Evolutionary conservation across 2,329 filamentous ascomycete genomes (phyloP), one percentile per base, ranked within the genome.

Genomic region (Cercospora berteroae): DNA sequence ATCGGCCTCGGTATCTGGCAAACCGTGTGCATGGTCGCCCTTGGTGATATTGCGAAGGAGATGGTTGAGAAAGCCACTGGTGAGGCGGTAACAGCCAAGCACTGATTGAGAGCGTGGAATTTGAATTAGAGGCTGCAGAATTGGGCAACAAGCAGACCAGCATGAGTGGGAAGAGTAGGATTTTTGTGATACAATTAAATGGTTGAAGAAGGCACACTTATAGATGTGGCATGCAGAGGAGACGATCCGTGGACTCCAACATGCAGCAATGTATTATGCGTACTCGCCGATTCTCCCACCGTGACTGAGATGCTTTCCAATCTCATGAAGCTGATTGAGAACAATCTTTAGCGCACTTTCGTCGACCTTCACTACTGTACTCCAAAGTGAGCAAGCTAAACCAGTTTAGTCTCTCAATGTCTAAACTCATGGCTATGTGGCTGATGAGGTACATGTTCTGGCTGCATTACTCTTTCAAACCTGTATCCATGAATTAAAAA

Each of bases 11-110:
- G 95, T 79, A 88, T 99, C 84, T 99, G 95, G 95, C 95, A 99
- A 87, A 99, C 95, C 70, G 91, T 99, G 78, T 99, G 95, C 87
- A 99, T 99, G 95, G 95, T 99, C 83, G 95, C 94, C 78, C 86
- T 98, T 81, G 95, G 95, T 83, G 95, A 98, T 84, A 87, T 87
- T 77, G 87, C 87, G 70, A 89, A 89, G 79, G 87, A 89, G 75
- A 81, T 83, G 74, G 87, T 89, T 70, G 87, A 89, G 81, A 88
- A 87, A 80, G 78, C 87, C 74, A 89, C 87, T 44, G 87, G 87
- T 74, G 87, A 89, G 39, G 75, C 79, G 67, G 87, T 89, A 74
- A 88, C 86, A 69, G 87, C 87, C 50, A 89, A 89, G 83, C 87
- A 89, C 80, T 89, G 86, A 79, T 63, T 42, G 25, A 10, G 52